A percentile compares a stretch with the other conserved stretches of the same genome.
Conservation (phyloP, 129 eudicot genomes). For the Pittosporum tobira region DNA sequence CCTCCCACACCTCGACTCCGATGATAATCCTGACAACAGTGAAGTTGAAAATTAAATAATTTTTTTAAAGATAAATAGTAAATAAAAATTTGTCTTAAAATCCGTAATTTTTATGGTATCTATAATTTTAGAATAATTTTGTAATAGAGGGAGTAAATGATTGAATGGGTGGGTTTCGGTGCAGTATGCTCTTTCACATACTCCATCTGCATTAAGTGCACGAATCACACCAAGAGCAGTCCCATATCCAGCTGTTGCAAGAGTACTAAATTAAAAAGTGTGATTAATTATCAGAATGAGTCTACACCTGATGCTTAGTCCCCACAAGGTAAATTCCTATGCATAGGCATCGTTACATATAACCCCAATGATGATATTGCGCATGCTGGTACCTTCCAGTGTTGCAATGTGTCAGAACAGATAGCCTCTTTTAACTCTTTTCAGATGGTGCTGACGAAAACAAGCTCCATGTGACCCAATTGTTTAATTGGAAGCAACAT, state of each 20-base stretch:
- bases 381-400: constrained; percentile 66
- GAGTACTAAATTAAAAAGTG: constrained; percentile 23
- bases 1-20: too few species aligned
- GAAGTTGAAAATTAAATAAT: too few species aligned
- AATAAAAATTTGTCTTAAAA: too few species aligned
- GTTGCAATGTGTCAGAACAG: constrained; percentile 92
- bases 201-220: constrained; percentile 66
- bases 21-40: too few species aligned
- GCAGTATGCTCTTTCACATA: constrained; percentile 79
- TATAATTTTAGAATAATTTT: too few species aligned
- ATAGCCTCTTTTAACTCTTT: constrained; percentile 36
- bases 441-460: constrained; percentile 38
- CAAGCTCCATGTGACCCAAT: constrained; percentile 83
- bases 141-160: too few species aligned
- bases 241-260: constrained; percentile 99
- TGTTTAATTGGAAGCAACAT: constrained; percentile 91
- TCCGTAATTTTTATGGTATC: too few species aligned
- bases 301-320: neutral
- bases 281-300: constrained; percentile 1
- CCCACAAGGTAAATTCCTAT: neutral
- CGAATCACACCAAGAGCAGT: constrained; percentile 98
- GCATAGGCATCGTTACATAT: neutral
- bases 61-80: too few species aligned
- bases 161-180: constrained; percentile 98
- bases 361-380: neutral